Base-by-base conservation (phyloP, 306 rosid genomes). In the Begonia masoniana region DNA sequence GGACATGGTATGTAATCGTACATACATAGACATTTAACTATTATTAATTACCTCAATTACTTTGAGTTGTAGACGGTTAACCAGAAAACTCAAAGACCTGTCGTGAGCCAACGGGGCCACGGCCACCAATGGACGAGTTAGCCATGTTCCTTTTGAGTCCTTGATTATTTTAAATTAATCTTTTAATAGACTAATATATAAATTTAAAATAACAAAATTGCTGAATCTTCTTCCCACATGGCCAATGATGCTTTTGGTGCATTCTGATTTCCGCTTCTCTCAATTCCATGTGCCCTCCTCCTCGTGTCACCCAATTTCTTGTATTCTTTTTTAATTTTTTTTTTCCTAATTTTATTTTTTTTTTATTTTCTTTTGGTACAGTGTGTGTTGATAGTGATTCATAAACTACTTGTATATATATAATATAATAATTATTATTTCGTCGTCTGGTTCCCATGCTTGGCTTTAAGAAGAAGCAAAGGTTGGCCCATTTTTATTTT, bases 211-310 rank as follows among this genome's bases (percentile, higher is more conserved):
- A 56, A 41, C 46, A 48, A 50, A 24, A 56, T 26, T 60, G 58
- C 67, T 69, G 68, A 77, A 80, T 74, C 77, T 79, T 80, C 82
- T 60, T 61, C 61, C 52, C 87, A 77, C 78, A 68, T 77, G 93
- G 66, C 57, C 60, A 21, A 21, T 68, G 71, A 26, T 63, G 74
- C 68, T 67, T 69, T 68, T 67, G 79, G 65, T 61, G 52, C 49
- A 57, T 67, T 82, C 76, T 58, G 57, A 71, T 59, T 68, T 52
- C 70, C 58, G 8, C 39, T 31, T 1, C 39, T 31, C 78, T 67
- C 68, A 55, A 54, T 63, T 67, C 78, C 87, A 80, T 78, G 94
- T 78, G 94, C 82, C 76, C 63, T 70, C 69, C 73, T 70, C 66
- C 62, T 70, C 53, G 36, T 72, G 76, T 61, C 82, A 67, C 54